Percentiles rank a stretch among this genome's conserved stretches.
Evolutionary conservation across 768 basidiomycete genomes (phyloP).

Genomic region (Boletus rubescentipes): DNA sequence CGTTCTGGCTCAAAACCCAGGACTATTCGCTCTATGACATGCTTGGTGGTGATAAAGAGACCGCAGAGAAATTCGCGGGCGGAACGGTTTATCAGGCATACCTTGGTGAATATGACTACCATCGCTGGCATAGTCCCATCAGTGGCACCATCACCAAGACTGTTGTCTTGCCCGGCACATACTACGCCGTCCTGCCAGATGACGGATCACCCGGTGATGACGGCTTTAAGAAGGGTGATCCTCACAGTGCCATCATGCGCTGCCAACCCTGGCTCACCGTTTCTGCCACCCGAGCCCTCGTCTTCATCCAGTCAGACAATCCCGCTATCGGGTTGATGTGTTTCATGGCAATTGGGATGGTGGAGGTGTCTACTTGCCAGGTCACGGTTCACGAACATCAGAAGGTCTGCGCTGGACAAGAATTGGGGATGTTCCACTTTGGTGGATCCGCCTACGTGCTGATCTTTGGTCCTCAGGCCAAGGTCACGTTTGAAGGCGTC

Average conservation of each 20-base stretch:
- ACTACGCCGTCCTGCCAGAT: constrained; percentile 12
- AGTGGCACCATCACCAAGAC: constrained; percentile 23
- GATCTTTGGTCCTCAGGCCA: constrained; percentile 31
- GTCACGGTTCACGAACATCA: too few species aligned
- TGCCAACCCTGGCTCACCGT: constrained; percentile 43
- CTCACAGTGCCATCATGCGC: constrained; percentile 19
- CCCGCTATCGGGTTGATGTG: constrained; percentile 49
- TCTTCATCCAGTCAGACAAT: constrained; percentile 55
- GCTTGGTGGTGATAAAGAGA: constrained; percentile 33
- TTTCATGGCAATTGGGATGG: constrained; percentile 60
- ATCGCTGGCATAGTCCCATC: constrained; percentile 62
- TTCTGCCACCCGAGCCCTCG: constrained; percentile 48
- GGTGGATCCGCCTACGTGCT: constrained; percentile 34
- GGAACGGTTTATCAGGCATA: constrained; percentile 57
- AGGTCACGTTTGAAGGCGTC: constrained; percentile 11
- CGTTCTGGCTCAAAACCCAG: constrained; percentile 60
- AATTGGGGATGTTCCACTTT: too few species aligned
- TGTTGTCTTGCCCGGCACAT: constrained; percentile 25
- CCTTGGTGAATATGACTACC: constrained; percentile 51
- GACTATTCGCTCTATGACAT: constrained; percentile 59
- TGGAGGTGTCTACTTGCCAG: constrained; percentile 31
- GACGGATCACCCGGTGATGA: not conserved
- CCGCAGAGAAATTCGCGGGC: constrained; percentile 41
- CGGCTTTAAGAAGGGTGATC: constrained; percentile 5
- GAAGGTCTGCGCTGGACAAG: too few species aligned